Percentiles rank a stretch among this genome's conserved stretches.
phyloP scores from a whole-genome alignment of 2,329 filamentous ascomycete species.

The Tolypocladium pustulatum region DNA sequence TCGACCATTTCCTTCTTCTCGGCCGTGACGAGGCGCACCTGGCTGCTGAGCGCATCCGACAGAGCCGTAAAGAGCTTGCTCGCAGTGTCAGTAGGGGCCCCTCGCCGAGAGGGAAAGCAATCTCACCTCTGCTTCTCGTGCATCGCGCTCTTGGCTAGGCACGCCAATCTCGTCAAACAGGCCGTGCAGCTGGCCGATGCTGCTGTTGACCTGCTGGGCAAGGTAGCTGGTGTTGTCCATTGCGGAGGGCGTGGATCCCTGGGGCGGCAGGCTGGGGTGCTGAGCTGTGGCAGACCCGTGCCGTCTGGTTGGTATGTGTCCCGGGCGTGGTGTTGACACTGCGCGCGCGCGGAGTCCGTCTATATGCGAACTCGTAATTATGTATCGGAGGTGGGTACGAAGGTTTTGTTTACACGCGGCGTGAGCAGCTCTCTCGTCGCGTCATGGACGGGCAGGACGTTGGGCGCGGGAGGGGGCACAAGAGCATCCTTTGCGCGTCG shows the following conservation, averaged over 20 bases:
- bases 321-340: neutral
- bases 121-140: conserved; percentile 72
- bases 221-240: conserved; percentile 70
- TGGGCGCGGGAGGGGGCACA: neutral
- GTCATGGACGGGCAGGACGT: neutral
- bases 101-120: neutral
- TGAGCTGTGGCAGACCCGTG: neutral
- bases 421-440: neutral
- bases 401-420: neutral
- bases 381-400: neutral
- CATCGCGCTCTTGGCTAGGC: conserved; percentile 83
- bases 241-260: neutral
- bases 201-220: conserved; percentile 88
- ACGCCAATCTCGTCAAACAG: conserved; percentile 97
- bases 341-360: neutral
- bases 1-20: conserved; percentile 91
- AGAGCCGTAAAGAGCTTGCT: conserved; percentile 77
- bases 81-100: neutral
- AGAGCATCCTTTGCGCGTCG: neutral
- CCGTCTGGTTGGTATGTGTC: neutral
- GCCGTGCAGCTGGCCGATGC: conserved; percentile 84
- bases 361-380: neutral
- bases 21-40: conserved; percentile 70
- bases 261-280: neutral
- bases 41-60: conserved; percentile 83